Conservation (phyloP, 1,284 basidiomycete species). For the Trichosporon ovoides region DNA sequence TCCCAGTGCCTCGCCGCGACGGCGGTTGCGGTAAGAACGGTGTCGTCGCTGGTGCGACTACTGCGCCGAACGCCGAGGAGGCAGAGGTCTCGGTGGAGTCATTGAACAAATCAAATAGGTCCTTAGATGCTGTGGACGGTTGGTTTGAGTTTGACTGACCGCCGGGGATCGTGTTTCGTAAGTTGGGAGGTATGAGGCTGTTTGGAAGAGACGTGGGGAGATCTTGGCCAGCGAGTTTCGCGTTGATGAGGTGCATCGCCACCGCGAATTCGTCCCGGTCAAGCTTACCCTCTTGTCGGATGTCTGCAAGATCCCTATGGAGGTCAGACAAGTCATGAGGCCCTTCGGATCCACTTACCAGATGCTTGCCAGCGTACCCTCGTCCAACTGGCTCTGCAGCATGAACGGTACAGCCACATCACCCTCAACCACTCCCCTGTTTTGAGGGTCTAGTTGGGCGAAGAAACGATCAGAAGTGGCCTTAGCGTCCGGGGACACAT, state of each 20-base stretch:
- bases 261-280: constrained; percentile 93
- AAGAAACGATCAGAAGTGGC: constrained; percentile 76
- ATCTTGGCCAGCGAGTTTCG: constrained; percentile 75
- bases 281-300: constrained; percentile 80
- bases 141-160: not conserved
- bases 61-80: not conserved
- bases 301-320: constrained; percentile 92
- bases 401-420: constrained; percentile 95
- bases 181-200: constrained; percentile 68
- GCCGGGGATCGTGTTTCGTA: constrained; percentile 21
- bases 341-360: constrained; percentile 59
- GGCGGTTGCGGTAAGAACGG: constrained; percentile 30
- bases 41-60: constrained; percentile 10
- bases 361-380: constrained; percentile 77
- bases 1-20: constrained; percentile 12
- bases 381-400: constrained; percentile 81
- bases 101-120: constrained; percentile 48
- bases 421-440: constrained; percentile 79
- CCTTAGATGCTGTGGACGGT: constrained; percentile 29
- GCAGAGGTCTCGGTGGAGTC: constrained; percentile 19
- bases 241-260: constrained; percentile 90
- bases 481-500: constrained; percentile 78
- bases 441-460: constrained; percentile 69
- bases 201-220: constrained; percentile 67
- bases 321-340: constrained; percentile 1